Evolutionary conservation across 441 rosid species (phyloP).

Genomic region (Adansonia madagascariensis): DNA sequence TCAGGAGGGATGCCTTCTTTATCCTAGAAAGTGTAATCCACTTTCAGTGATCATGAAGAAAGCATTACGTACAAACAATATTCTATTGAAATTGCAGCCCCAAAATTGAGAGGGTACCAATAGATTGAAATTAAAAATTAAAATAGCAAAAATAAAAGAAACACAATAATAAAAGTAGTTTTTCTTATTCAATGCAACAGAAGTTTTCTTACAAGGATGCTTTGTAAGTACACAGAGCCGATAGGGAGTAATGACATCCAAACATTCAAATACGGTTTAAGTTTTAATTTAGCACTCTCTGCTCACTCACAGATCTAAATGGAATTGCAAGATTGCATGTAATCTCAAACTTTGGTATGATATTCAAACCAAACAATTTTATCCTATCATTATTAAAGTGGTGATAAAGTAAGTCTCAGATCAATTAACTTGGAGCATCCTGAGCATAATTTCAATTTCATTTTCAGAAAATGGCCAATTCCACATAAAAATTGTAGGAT

Average conservation of each 20-base stretch:
- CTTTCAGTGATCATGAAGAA: background rate
- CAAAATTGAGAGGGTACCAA: background rate
- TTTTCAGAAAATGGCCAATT: background rate
- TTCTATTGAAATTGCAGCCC: background rate
- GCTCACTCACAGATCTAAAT: background rate
- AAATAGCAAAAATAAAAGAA: background rate
- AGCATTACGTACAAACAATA: background rate
- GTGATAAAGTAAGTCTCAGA: background rate
- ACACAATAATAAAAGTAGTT: background rate
- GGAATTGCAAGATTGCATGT: background rate
- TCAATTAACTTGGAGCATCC: background rate
- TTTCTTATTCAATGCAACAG: background rate
- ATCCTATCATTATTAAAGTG: background rate
- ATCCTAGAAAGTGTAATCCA: conserved; percentile 31
- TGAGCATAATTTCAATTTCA: background rate
- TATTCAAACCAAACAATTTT: background rate
- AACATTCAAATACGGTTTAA: background rate
- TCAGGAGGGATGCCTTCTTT: conserved; percentile 29
- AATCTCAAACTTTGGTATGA: background rate
- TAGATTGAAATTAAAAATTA: background rate
- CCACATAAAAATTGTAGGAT: background rate
- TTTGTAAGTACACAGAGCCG: background rate
- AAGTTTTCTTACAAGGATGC: background rate
- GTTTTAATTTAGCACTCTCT: background rate
- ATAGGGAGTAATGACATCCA: background rate